A percentile compares a stretch with the other conserved stretches of the same genome.
phyloP scores from a whole-genome alignment of 1,139 yeast genomes.

The Pichia sp. region DNA sequence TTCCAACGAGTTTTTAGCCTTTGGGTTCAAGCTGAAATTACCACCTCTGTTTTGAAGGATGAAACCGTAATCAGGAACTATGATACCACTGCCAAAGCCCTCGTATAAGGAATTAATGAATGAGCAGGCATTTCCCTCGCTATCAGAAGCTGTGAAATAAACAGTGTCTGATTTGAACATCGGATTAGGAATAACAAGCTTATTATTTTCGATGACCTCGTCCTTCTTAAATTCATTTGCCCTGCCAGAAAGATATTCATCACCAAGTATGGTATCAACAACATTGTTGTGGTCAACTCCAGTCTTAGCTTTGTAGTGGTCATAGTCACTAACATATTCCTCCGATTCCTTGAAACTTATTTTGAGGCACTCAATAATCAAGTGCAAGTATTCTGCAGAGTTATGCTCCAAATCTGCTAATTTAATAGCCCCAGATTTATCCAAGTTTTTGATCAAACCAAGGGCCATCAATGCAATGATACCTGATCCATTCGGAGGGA shows the following conservation, averaged over 20 bases:
- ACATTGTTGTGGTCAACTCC: slow-evolving; percentile 31
- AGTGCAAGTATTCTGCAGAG: slow-evolving; percentile 66
- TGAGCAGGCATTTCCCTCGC: slow-evolving; percentile 76
- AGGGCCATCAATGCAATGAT: slow-evolving; percentile 65
- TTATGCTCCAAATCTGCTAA: slow-evolving; percentile 53
- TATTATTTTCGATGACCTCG: slow-evolving; percentile 41
- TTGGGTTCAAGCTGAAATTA: slow-evolving; percentile 61
- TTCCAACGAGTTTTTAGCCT: slow-evolving; percentile 56
- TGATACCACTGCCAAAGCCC: slow-evolving; percentile 68
- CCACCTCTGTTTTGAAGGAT: slow-evolving; percentile 74
- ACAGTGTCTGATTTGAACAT: slow-evolving; percentile 71
- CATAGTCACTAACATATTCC: slow-evolving; percentile 63
- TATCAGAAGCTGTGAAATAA: slow-evolving; percentile 65
- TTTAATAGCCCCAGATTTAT: slow-evolving; percentile 43
- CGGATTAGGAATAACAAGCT: slow-evolving; percentile 55
- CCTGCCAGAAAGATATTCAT: slow-evolving; percentile 47
- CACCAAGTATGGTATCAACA: slow-evolving; percentile 36
- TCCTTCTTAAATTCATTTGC: slow-evolving; percentile 43
- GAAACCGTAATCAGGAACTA: slow-evolving; percentile 69
- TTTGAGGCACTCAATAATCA: slow-evolving; percentile 66
- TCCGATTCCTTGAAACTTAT: slow-evolving; percentile 75
- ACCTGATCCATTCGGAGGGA: slow-evolving; percentile 83
- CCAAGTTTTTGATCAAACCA: slow-evolving; percentile 59
- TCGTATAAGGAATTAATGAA: slow-evolving; percentile 74
- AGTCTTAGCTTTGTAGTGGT: slow-evolving; percentile 33